These are phyloP conservation scores for Clitocybe nebularis DNA, from an alignment of 1,284 basidiomycete genomes.

Conservation along the genomic window DNA sequence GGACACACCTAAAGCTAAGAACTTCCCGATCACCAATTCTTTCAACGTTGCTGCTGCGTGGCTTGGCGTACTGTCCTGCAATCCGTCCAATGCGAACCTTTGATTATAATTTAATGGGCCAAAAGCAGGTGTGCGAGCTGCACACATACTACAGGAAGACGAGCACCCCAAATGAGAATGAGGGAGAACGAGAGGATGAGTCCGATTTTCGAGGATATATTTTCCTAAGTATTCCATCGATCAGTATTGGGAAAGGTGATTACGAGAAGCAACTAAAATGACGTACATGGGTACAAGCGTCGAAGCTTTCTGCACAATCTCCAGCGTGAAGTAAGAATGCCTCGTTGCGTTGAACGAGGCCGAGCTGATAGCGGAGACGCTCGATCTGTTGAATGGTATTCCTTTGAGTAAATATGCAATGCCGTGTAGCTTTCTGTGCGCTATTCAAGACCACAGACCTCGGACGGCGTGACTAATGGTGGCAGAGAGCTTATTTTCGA, in stretches of 20 bases:
- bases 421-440: slow-evolving; percentile 20
- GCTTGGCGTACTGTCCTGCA: slow-evolving; percentile 96
- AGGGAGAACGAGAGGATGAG: slow-evolving; percentile 94
- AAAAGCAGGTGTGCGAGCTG: neutral
- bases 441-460: slow-evolving; percentile 50
- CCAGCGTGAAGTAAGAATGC: slow-evolving; percentile 96
- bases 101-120: neutral
- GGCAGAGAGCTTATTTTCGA: slow-evolving; percentile 73
- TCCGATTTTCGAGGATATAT: slow-evolving; percentile 92
- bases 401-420: too few relatives aligned
- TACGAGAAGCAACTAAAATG: neutral
- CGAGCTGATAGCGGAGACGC: slow-evolving; percentile 75
- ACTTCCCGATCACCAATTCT: slow-evolving; percentile 68
- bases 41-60: slow-evolving; percentile 85
- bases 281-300: slow-evolving; percentile 82
- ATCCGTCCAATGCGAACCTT: slow-evolving; percentile 87
- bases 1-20: slow-evolving; percentile 71
- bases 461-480: slow-evolving; percentile 84
- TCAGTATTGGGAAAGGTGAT: slow-evolving; percentile 1
- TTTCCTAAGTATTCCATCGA: slow-evolving; percentile 51
- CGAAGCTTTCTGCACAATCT: slow-evolving; percentile 94
- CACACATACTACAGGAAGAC: slow-evolving; percentile 75
- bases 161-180: slow-evolving; percentile 90
- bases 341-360: slow-evolving; percentile 79
- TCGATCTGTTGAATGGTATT: slow-evolving; percentile 65